A percentile compares a stretch with the other conserved stretches of the same genome.
Evolutionary conservation across 805 yeast species (phyloP).

Genomic region (Candida dajiaensis): DNA sequence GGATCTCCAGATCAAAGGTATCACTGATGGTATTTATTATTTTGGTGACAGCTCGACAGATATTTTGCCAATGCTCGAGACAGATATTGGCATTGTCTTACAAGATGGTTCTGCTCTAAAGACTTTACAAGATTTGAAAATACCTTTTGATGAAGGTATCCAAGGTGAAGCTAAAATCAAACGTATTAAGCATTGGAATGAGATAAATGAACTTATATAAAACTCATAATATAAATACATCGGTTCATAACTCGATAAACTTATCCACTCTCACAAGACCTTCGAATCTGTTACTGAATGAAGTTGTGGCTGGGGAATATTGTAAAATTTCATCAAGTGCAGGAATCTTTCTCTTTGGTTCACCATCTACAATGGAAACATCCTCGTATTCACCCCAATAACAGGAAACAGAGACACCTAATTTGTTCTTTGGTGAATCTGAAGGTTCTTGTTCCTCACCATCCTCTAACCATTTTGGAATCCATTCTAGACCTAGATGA

Average conservation of each 20-base stretch:
- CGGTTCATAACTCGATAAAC: constrained; percentile 35
- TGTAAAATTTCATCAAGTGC: constrained; percentile 66
- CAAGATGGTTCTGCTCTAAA: constrained; percentile 31
- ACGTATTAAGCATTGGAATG: constrained; percentile 19
- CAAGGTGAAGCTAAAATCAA: constrained; percentile 12
- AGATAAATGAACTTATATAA: constrained; percentile 11
- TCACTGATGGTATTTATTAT: constrained; percentile 30
- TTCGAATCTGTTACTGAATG: constrained; percentile 57
- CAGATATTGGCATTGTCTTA: constrained; percentile 42
- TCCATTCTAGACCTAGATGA: constrained; percentile 70
- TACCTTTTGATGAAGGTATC: constrained; percentile 14
- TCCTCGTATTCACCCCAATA: constrained; percentile 72
- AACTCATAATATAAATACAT: not conserved
- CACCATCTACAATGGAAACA: constrained; percentile 34
- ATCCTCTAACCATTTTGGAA: constrained; percentile 49
- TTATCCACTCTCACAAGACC: constrained; percentile 63
- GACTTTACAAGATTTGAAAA: constrained; percentile 21
- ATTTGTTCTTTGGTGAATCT: constrained; percentile 27
- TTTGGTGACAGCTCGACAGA: constrained; percentile 65
- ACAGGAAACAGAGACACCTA: constrained; percentile 61
- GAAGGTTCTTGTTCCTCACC: constrained; percentile 25
- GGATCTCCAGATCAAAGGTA: constrained; percentile 13
- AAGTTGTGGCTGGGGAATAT: constrained; percentile 59
- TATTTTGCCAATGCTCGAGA: constrained; percentile 41
- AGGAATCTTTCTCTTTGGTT: constrained; percentile 43